Base-by-base conservation (phyloP, 495 filamentous ascomycete genomes). In the Staphylotrichum longicolle region DNA sequence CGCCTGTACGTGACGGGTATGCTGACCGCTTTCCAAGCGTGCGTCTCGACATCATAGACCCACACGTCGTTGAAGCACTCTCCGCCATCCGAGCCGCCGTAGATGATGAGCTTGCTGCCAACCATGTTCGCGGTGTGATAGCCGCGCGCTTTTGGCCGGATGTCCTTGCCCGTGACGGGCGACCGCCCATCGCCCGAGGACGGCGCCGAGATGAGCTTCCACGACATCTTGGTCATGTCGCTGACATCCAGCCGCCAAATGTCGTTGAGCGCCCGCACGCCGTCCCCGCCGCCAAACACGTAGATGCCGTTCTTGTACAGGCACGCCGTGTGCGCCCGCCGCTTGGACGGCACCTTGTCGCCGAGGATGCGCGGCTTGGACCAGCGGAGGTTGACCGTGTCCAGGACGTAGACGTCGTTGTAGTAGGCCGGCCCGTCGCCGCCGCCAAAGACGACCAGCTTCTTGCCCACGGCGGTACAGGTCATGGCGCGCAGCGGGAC, bases 111-210 rank as follows among this genome's bases (percentile, higher is more conserved):
- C 70, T 88, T 88, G 66, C 75, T 77, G 39, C 85, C 85, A 41
- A 88, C 85, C 81, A 88, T 87, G 68, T 87, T 87, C 40, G 85
- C 85, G 12, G 85, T 88, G 68, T 88, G 85, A 63, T 88, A 88
- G 10, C 85, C 85, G 44, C 85, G 72, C 33, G 85, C 83, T 64
- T 84, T 84, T 9, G 85, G 85, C 30, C 76, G 73, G 44, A 70
- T 63, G 2, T 74, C 74, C 41, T 66, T 70, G 9, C 58, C 58
- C 8, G 48, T 53, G 32, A 12, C 47, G 42, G 59, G 57, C 47
- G 61, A 44, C 48, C 61, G 49, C 40, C 57, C 46, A 20, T 62
- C 53, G 9, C 46, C 46, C 8, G 63, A 44, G 27, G 70, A 57
- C 35, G 69, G 72, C 27, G 76, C 72, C 3, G 81, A 83, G 39